Conservation (phyloP, 371 early-diverging fungal species). For the Mortierella sp. region DNA sequence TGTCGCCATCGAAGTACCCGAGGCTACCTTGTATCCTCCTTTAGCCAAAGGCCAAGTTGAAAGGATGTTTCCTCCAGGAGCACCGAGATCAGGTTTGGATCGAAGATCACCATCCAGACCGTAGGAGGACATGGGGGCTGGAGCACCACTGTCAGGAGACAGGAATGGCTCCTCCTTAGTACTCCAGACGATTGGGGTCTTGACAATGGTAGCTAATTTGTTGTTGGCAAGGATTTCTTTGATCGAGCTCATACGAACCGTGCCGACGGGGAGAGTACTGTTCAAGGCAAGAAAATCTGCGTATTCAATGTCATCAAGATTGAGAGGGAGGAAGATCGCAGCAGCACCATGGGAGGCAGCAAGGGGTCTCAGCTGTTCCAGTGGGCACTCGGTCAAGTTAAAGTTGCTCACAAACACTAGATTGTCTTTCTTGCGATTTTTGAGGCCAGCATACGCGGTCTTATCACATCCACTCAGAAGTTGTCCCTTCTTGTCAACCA, state of each 20-base stretch:
- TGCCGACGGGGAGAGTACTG: too few relatives aligned
- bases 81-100: conserved; percentile 75
- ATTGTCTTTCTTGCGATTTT: conserved; percentile 57
- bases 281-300: conserved; percentile 14
- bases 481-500: conserved; percentile 17
- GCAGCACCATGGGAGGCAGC: conserved; percentile 72
- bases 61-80: conserved; percentile 77
- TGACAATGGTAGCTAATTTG: conserved; percentile 4
- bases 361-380: conserved; percentile 57
- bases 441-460: conserved; percentile 10
- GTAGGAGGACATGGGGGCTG: conserved; percentile 65
- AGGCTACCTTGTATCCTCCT: conserved; percentile 52
- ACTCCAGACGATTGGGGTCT: conserved; percentile 3
- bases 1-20: conserved; percentile 62
- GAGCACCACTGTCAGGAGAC: conserved; percentile 54
- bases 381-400: too few relatives aligned
- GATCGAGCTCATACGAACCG: conserved; percentile 55
- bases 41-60: conserved; percentile 64
- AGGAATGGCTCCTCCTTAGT: conserved; percentile 11
- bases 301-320: conserved; percentile 44
- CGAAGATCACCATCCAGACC: conserved; percentile 74
- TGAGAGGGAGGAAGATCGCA: conserved; percentile 63
- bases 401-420: conserved; percentile 61
- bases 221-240: conserved; percentile 49
- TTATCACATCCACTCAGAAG: conserved; percentile 61